Evolutionary conservation across 225 moss, liverwort and hornwort genomes (phyloP).

Genomic region (Bryoerythrophyllum caledonicum): DNA sequence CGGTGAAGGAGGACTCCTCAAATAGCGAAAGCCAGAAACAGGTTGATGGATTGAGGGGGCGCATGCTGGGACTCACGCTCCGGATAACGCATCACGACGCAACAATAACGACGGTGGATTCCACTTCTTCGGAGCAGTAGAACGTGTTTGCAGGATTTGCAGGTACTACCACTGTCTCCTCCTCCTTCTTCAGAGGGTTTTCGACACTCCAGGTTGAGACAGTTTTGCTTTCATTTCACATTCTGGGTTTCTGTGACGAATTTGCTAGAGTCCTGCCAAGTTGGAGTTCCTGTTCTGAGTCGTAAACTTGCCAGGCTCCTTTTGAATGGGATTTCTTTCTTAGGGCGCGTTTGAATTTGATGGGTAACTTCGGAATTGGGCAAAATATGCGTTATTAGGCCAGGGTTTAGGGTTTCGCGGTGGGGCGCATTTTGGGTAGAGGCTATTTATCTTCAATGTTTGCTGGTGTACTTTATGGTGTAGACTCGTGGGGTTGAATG

Average conservation of each 20-base stretch:
- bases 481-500: background rate
- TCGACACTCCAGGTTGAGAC: too few relatives aligned
- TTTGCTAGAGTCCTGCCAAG: background rate
- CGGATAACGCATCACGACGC: background rate
- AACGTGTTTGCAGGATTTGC: background rate
- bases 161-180: background rate
- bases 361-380: background rate
- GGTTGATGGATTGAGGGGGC: background rate
- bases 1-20: too few relatives aligned
- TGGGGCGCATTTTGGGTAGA: background rate
- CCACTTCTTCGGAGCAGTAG: background rate
- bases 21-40: background rate
- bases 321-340: too few relatives aligned
- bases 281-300: too few relatives aligned
- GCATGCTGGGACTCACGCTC: too few relatives aligned
- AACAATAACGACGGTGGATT: background rate
- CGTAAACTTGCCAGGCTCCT: too few relatives aligned
- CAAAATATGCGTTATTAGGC: background rate
- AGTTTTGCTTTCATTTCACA: background rate
- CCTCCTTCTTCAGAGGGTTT: background rate
- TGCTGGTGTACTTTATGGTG: background rate
- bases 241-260: background rate
- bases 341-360: background rate
- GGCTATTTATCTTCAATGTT: background rate
- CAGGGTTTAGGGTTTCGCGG: conserved; percentile 16